Evolutionary conservation across 2,329 filamentous ascomycete species (phyloP).

Genomic region (Phyllosticta capitalensis): DNA sequence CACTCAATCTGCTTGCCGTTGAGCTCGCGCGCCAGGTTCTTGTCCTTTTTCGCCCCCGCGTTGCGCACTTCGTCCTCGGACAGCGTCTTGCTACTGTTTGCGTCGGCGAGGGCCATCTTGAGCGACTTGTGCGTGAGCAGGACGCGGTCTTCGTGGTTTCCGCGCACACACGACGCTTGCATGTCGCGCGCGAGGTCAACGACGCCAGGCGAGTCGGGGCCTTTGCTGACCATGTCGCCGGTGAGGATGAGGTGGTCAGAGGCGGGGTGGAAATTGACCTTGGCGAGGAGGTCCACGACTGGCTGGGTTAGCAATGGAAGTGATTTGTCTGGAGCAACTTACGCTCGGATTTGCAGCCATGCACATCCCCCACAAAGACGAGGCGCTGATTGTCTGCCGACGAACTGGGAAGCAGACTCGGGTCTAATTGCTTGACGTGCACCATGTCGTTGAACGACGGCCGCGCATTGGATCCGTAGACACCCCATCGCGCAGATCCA

Average conservation of each 20-base stretch:
- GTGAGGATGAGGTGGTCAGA: slow-evolving; percentile 39
- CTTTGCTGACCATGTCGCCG: slow-evolving; percentile 58
- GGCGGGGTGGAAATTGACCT: slow-evolving; percentile 52
- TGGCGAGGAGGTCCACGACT: slow-evolving; percentile 53
- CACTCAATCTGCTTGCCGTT: slow-evolving; percentile 54
- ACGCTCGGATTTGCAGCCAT: slow-evolving; percentile 69
- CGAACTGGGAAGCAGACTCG: slow-evolving; percentile 34
- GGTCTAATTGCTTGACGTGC: slow-evolving; percentile 41
- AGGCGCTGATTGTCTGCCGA: slow-evolving; percentile 46
- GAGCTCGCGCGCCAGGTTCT: slow-evolving; percentile 40
- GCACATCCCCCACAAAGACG: slow-evolving; percentile 82
- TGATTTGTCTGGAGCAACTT: slow-evolving; percentile 17
- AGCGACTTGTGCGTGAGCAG: slow-evolving; percentile 50
- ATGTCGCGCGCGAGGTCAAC: slow-evolving; percentile 64
- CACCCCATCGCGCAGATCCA: slow-evolving; percentile 14
- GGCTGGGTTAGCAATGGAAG: neutral
- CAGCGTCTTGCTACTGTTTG: slow-evolving; percentile 21
- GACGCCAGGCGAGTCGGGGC: slow-evolving; percentile 71
- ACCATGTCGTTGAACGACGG: slow-evolving; percentile 42
- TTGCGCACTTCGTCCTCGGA: slow-evolving; percentile 34
- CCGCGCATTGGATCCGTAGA: slow-evolving; percentile 39
- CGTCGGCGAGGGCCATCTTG: slow-evolving; percentile 19
- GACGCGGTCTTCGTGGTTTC: slow-evolving; percentile 85
- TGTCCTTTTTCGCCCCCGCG: slow-evolving; percentile 22
- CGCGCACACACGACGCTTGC: slow-evolving; percentile 72